Conservation (phyloP, 345 rosid species). For the Eucalyptus cloeziana region DNA sequence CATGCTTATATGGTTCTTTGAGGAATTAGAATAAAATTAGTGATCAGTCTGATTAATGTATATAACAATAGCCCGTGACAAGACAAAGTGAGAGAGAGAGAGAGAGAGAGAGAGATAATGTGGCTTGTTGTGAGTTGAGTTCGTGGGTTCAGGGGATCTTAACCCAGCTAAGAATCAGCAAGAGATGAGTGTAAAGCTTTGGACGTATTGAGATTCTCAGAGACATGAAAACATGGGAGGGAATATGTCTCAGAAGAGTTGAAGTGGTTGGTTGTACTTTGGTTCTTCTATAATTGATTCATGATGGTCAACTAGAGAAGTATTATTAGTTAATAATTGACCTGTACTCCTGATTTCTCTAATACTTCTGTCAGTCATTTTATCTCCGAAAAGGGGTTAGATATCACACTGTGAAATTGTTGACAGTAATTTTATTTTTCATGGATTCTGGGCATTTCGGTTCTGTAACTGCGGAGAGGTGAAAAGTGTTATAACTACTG, state of each 20-base stretch:
- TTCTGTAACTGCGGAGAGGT: not conserved
- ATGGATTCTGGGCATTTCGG: not conserved
- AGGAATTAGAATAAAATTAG: not conserved
- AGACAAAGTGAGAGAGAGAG: not conserved
- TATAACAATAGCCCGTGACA: not conserved
- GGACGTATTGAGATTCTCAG: slow-evolving; percentile 41
- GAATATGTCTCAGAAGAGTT: slow-evolving; percentile 46
- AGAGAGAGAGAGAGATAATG: not conserved
- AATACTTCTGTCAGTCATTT: not conserved
- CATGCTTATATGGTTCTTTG: not conserved
- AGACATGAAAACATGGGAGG: slow-evolving; percentile 79
- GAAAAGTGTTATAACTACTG: not conserved
- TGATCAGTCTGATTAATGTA: not conserved
- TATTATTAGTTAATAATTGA: not conserved
- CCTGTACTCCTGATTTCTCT: not conserved
- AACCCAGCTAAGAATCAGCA: slow-evolving; percentile 5
- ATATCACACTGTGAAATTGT: not conserved
- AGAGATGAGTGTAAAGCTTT: slow-evolving; percentile 36
- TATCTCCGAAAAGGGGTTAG: not conserved
- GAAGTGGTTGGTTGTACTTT: not conserved
- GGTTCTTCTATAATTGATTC: not conserved
- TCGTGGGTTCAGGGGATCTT: slow-evolving; percentile 68
- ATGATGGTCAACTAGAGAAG: not conserved
- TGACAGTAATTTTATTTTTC: not conserved
- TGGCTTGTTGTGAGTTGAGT: not conserved